phyloP scores from a whole-genome alignment of 257 asterid species.

The Salvia splendens region DNA sequence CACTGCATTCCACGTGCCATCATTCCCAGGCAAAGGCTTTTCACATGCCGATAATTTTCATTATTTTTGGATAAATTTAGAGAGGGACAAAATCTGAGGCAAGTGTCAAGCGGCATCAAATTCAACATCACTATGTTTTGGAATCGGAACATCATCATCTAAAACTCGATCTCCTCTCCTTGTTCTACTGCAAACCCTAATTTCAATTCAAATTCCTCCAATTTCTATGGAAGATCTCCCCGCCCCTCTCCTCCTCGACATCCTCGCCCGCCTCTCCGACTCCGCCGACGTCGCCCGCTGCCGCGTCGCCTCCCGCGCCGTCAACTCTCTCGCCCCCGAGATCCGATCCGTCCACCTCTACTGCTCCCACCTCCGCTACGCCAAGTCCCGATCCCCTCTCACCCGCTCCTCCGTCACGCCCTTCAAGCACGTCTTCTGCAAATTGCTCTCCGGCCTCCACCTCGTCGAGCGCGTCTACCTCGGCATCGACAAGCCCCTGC shows the following conservation, averaged over 20 bases:
- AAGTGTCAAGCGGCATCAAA: no score
- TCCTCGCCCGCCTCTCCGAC: slow-evolving; percentile 63
- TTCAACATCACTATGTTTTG: no score
- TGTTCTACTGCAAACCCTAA: neutral
- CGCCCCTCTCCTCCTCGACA: slow-evolving; percentile 57
- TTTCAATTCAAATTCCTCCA: neutral
- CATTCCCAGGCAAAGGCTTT: no score
- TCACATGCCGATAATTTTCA: no score
- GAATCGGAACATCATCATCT: no score
- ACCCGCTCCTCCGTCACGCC: slow-evolving; percentile 59
- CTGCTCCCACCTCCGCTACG: slow-evolving; percentile 70
- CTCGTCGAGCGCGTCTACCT: slow-evolving; percentile 51
- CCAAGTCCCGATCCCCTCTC: slow-evolving; percentile 57
- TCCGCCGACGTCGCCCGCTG: slow-evolving; percentile 69
- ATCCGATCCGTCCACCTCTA: slow-evolving; percentile 56
- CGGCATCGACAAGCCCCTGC: slow-evolving; percentile 70
- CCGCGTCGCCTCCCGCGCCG: slow-evolving; percentile 60
- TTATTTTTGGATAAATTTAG: no score
- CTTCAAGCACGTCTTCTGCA: slow-evolving; percentile 53
- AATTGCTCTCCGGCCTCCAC: slow-evolving; percentile 44
- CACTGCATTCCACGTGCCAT: no score
- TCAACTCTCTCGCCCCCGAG: slow-evolving; percentile 54
- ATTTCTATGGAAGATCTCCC: slow-evolving; percentile 74
- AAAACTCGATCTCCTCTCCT: no score
- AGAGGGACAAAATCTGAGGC: no score